Percentiles rank a stretch among this genome's conserved stretches.
phyloP scores from a whole-genome alignment of 331 rosid species.

The Pyracantha coccinea region DNA sequence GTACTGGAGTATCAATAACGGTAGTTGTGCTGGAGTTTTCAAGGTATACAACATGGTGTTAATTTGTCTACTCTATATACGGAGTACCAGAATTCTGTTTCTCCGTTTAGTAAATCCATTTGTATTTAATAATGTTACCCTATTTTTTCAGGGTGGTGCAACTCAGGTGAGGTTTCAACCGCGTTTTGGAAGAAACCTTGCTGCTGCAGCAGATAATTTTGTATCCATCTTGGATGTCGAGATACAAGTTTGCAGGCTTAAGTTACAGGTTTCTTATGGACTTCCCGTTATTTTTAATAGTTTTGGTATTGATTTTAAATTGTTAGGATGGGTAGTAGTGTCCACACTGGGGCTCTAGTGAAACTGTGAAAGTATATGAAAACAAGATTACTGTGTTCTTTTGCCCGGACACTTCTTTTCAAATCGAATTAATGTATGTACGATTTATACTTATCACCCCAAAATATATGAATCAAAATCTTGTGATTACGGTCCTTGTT shows the following conservation, averaged over 20 bases:
- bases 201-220: slow-evolving; percentile 47
- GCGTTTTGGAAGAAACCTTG: slow-evolving; percentile 55
- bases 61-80: slow-evolving; percentile 5
- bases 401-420: too few relatives aligned
- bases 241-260: slow-evolving; percentile 35
- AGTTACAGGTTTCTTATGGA: slow-evolving; percentile 40
- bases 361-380: too few relatives aligned
- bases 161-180: slow-evolving; percentile 79
- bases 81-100: not conserved
- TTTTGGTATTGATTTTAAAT: too few relatives aligned
- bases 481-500: not conserved
- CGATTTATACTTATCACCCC: not conserved
- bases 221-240: slow-evolving; percentile 61
- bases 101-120: slow-evolving; percentile 7
- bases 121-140: slow-evolving; percentile 3
- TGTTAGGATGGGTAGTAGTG: too few relatives aligned
- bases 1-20: slow-evolving; percentile 71
- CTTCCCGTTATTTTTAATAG: not conserved
- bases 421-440: too few relatives aligned
- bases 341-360: too few relatives aligned
- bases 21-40: slow-evolving; percentile 52
- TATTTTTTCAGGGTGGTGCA: slow-evolving; percentile 61
- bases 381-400: too few relatives aligned
- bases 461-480: not conserved
- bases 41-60: slow-evolving; percentile 39